phyloP scores from a whole-genome alignment of 2,329 filamentous ascomycete genomes.

The Verticillium nubilum region DNA sequence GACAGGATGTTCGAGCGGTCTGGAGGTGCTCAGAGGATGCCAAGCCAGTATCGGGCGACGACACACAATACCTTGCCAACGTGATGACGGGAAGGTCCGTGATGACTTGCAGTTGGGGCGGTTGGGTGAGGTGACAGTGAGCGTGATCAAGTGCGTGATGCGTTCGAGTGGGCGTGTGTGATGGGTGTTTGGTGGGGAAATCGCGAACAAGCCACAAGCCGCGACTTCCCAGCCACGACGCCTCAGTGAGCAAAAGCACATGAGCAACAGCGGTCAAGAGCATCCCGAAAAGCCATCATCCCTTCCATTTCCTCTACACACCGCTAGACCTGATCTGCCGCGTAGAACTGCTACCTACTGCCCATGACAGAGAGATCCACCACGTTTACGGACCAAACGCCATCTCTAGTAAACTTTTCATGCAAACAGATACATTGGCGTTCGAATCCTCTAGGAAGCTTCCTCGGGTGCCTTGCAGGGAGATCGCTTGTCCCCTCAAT shows the following conservation, averaged over 20 bases:
- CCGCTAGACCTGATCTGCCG: background rate
- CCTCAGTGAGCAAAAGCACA: background rate
- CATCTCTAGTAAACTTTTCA: background rate
- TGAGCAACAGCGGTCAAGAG: background rate
- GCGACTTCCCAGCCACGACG: background rate
- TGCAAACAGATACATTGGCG: background rate
- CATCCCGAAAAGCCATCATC: background rate
- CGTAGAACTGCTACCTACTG: background rate
- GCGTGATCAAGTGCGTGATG: background rate
- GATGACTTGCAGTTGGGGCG: background rate
- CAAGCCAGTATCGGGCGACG: background rate
- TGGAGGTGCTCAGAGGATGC: background rate
- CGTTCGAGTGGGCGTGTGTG: background rate
- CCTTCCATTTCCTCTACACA: background rate
- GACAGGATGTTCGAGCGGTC: background rate
- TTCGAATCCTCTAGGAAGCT: background rate
- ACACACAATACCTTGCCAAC: background rate
- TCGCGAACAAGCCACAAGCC: background rate
- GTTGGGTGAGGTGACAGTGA: background rate
- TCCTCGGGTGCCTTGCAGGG: background rate
- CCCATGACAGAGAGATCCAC: background rate
- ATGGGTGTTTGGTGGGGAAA: background rate
- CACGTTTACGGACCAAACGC: background rate
- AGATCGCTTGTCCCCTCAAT: background rate
- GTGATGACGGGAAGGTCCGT: background rate